Evolutionary conservation across 345 rosid genomes (phyloP).

Genomic region (Eucalyptus microcorys): DNA sequence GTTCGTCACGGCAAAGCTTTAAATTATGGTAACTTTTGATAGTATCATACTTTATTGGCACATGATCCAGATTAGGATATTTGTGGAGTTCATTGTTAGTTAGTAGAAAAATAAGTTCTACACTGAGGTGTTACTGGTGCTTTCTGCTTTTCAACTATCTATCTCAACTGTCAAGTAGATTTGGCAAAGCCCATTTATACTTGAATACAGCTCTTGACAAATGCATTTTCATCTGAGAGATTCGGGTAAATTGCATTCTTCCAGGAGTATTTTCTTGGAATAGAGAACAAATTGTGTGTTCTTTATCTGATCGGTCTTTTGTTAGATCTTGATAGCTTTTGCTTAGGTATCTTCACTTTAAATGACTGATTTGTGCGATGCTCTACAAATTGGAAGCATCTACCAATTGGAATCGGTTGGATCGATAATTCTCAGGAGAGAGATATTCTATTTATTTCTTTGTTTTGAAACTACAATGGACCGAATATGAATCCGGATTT

Average conservation of each 20-base stretch:
- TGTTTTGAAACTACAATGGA: not conserved
- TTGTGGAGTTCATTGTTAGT: not conserved
- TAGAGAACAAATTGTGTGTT: not conserved
- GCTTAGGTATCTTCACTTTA: not conserved
- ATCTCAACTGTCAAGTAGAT: not conserved
- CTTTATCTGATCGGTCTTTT: not conserved
- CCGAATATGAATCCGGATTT: not conserved
- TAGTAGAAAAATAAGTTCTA: not conserved
- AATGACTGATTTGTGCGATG: not conserved
- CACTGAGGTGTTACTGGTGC: not conserved
- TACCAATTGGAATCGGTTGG: not conserved
- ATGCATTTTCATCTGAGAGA: not conserved
- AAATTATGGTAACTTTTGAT: not conserved
- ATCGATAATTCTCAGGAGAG: not conserved
- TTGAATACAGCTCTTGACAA: not conserved
- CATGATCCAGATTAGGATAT: not conserved
- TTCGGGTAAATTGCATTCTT: not conserved
- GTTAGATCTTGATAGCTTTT: not conserved
- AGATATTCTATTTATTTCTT: not conserved
- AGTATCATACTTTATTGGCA: not conserved
- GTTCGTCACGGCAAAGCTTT: not conserved
- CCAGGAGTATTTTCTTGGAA: not conserved
- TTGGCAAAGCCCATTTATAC: not conserved
- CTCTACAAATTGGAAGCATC: not conserved
- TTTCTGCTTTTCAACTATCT: not conserved